Base-by-base conservation (phyloP, 352 stramenopile genomes). In the Globisporangium alternatum region DNA sequence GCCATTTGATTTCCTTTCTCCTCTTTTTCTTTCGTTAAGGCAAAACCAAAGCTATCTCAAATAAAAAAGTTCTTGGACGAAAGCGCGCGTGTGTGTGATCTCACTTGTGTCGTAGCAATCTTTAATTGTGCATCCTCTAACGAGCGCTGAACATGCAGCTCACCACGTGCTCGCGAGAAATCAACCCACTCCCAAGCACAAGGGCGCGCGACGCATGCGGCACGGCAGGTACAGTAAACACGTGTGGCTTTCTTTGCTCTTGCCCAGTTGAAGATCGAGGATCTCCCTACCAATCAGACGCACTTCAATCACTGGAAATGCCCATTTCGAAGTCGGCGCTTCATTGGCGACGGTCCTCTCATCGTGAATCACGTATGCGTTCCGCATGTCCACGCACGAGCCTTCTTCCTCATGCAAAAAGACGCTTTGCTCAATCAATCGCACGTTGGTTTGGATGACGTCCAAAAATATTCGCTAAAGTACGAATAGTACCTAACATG, bases 11-110 rank as follows among this genome's bases (percentile, higher is more conserved):
- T 49, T 57, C 48, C 30, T 65, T 65, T 52, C 30, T 39, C 25
- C 30, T 60, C 43, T 53, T 62, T 62, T 58, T 58, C 31, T 58
- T 58, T 58, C 52, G 52, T 58, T 58, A 58, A 58, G 52, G 37
- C n/a, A 45, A 43, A 43, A 47, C 19, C 41, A 47, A 58, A 28
- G 13, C 43, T 48, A 48, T 48, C 43, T 52, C 39, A 62, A 43
- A 58, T 45, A 58, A 58, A 57, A 51, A 58, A 58, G 30, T 35
- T 58, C 52, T 58, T 58, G 52, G 52, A 58, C 52, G 52, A 45
- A 58, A 58, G 19, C 49, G 30, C 43, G 30, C 3, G 19, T n/a
- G 51, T 15, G 19, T 30, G 17, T 56, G 30, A 10, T 30, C 51
- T 43, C 19, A 21, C n/a, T 39, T 37, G 12, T 37, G 25, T 54